Evolutionary conservation across 1,139 yeast genomes (phyloP).

Genomic region (Debaryomyces fabryi): DNA sequence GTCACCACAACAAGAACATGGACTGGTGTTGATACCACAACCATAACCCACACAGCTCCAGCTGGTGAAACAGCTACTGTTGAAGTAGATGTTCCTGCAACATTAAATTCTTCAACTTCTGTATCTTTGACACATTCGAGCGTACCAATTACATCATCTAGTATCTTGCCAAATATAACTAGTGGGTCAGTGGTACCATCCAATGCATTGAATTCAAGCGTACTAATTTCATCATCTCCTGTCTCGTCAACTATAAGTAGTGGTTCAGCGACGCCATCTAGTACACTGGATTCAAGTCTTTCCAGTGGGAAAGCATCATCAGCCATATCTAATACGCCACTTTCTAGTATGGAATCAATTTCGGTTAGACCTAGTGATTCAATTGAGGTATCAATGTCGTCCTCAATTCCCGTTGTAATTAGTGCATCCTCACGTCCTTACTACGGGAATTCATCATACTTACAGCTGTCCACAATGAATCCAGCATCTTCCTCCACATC

Average conservation of each 20-base stretch:
- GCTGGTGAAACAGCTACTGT: neutral
- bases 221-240: neutral
- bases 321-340: neutral
- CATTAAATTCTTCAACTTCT: neutral
- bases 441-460: neutral
- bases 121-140: neutral
- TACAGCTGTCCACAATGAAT: neutral
- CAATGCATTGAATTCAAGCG: neutral
- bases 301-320: neutral
- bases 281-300: neutral
- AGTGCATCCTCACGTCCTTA: neutral
- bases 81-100: constrained; percentile 6
- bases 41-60: constrained; percentile 5
- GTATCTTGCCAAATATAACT: neutral
- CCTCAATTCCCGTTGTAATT: neutral
- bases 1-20: neutral
- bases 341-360: neutral
- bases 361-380: neutral
- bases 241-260: neutral
- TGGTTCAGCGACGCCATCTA: neutral
- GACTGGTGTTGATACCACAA: neutral
- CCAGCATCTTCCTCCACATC: neutral
- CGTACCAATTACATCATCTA: neutral
- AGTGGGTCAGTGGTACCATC: neutral
- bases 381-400: neutral